Base-by-base conservation (phyloP, 176 grass and related monocot species). In the Triticum turgidum region DNA sequence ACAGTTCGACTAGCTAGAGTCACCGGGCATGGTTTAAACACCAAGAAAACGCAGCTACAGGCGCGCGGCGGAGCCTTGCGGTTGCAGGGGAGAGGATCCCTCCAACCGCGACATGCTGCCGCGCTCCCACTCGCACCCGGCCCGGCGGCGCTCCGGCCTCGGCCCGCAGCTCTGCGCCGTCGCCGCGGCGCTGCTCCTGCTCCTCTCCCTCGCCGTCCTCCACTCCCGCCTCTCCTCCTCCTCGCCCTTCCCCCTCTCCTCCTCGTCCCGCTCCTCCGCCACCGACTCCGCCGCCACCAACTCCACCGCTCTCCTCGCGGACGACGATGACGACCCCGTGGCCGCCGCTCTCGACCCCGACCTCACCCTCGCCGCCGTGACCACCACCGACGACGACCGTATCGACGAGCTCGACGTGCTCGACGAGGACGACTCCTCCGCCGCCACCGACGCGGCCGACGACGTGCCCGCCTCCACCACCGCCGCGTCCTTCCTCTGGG, bases 381-480 rank as follows among this genome's bases (percentile, higher is more conserved):
- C 87, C 21, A 32, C 84, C 32, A 32, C 51, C 11, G 62, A 25
- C 24, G 24, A 25, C 24, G 24, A 25, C 24, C 24, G 24, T 25
- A 94, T 94, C 90, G 97, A 96, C 64, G 97, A 94, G 84, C 88
- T 99, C 61, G 94, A 96, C 80, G 81, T 99, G 81, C 51, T 96
- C 49, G 93, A 98, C 22, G 94, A 96, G 65, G 85, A 91, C 73
- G 73, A 76, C 45, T 54, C 73, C 37, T 73, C 89, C 37, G 45
- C 61, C 5, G 69, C 30, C 27, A 30, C 76, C 61, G 76, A 69
- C 39, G 34, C 67, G 68, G 27, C 87, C 8, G 87, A 96, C 2
- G 83, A 88, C 14, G 76, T 75, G 13, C 30, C 78, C 35, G 63
- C 76, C 14, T 59, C 65, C 11, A 20, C 68, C 7, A 61, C 80